Percentiles rank a stretch among this genome's conserved stretches.
Evolutionary conservation across 164 flowering plant genomes (phyloP).

Genomic region (Magnolia sinica): DNA sequence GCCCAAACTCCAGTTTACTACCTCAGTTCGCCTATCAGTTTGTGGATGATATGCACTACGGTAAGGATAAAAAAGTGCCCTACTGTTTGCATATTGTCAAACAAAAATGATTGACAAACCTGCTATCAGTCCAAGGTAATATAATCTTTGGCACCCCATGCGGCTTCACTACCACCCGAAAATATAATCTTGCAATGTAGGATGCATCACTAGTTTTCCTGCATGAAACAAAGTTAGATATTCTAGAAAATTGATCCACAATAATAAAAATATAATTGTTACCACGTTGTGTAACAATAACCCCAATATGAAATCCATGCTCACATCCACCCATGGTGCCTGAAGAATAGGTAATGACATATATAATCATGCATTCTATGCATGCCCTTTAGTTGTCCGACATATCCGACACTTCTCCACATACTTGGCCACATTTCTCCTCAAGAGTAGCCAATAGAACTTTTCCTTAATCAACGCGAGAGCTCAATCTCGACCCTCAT

Average conservation of each 20-base stretch:
- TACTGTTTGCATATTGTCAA: neutral
- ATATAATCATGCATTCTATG: neutral
- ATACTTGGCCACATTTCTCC: no score
- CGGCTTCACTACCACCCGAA: no score
- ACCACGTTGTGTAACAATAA: neutral
- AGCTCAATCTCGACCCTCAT: no score
- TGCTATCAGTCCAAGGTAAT: neutral
- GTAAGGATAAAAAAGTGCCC: neutral
- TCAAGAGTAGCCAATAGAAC: no score
- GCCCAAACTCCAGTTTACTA: no score
- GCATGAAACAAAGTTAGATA: no score
- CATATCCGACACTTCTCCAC: neutral
- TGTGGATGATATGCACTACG: neutral
- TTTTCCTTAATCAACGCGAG: no score
- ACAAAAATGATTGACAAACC: neutral
- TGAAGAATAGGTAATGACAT: slow-evolving; percentile 7
- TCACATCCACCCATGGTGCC: neutral
- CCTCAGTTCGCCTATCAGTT: neutral
- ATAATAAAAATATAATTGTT: no score
- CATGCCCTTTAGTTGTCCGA: neutral
- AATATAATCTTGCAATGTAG: no score
- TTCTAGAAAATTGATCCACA: no score
- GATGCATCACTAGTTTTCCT: no score
- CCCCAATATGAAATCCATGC: neutral
- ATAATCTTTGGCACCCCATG: no score